These are phyloP conservation scores for Marchantia polymorpha DNA, from an alignment of 225 moss, liverwort and hornwort species.

Conservation along the genomic window DNA sequence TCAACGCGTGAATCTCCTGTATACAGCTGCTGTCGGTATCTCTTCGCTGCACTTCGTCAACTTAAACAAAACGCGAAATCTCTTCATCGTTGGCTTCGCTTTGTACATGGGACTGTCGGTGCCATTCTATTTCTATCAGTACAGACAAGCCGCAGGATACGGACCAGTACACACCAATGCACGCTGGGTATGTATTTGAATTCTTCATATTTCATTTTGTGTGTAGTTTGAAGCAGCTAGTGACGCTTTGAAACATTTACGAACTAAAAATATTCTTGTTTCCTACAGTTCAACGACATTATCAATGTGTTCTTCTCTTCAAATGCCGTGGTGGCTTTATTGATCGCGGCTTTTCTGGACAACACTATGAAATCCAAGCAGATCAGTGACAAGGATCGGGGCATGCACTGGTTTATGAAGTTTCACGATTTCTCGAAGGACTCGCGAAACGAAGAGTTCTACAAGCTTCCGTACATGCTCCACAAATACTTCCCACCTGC, in stretches of 20 bases:
- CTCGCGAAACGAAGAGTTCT: constrained; percentile 70
- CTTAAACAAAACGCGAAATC: constrained; percentile 88
- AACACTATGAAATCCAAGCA: constrained; percentile 57
- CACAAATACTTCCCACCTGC: constrained; percentile 74
- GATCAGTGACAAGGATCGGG: constrained; percentile 69
- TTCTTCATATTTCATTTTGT: too few species aligned
- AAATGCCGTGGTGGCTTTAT: constrained; percentile 58
- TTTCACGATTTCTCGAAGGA: constrained; percentile 61
- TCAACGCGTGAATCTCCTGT: too few species aligned
- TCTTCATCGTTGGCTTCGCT: constrained; percentile 80
- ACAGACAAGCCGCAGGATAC: constrained; percentile 52
- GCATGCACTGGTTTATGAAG: constrained; percentile 71
- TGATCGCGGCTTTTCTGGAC: constrained; percentile 63
- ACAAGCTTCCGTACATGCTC: constrained; percentile 56
- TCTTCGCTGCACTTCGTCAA: constrained; percentile 84
- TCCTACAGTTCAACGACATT: constrained; percentile 73
- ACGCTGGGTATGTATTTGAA: constrained; percentile 50
- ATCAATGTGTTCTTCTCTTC: constrained; percentile 78
- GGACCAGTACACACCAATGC: constrained; percentile 65
- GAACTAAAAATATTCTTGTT: too few species aligned
- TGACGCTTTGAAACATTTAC: not conserved
- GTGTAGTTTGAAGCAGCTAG: too few species aligned
- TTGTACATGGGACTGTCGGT: constrained; percentile 84
- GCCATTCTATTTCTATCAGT: constrained; percentile 81
- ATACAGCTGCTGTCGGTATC: constrained; percentile 53